Evolutionary conservation across 805 yeast genomes (phyloP).

Genomic region (Wickerhamomyces canadensis): DNA sequence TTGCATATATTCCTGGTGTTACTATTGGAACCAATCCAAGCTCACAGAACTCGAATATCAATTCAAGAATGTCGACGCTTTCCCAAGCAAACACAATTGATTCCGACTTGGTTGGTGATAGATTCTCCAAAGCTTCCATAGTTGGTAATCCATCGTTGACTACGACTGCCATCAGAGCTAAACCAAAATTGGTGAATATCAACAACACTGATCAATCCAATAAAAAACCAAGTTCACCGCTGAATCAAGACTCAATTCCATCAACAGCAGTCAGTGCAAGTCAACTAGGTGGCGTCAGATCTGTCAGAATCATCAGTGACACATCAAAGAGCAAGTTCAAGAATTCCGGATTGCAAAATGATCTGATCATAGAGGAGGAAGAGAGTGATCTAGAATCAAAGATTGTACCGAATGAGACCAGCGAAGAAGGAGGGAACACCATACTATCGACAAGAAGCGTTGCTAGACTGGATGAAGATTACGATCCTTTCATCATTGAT

Average conservation of each 20-base stretch:
- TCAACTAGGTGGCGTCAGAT: slow-evolving; percentile 22
- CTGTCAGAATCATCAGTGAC: slow-evolving; percentile 14
- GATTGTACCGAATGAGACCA: background rate
- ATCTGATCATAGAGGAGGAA: slow-evolving; percentile 15
- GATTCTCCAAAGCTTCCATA: slow-evolving; percentile 38
- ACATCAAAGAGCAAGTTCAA: slow-evolving; percentile 5
- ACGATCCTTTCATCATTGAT: slow-evolving; percentile 24
- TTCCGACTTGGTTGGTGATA: slow-evolving; percentile 27
- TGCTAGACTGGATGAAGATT: slow-evolving; percentile 9
- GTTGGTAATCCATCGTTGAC: slow-evolving; percentile 33
- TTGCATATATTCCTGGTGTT: slow-evolving; percentile 93
- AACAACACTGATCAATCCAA: background rate
- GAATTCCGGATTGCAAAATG: slow-evolving; percentile 8
- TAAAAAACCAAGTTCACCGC: slow-evolving; percentile 7
- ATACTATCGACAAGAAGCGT: slow-evolving; percentile 5
- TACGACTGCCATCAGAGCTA: slow-evolving; percentile 73
- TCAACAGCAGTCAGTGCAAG: slow-evolving; percentile 19
- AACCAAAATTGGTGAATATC: slow-evolving; percentile 63
- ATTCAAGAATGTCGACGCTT: slow-evolving; percentile 28
- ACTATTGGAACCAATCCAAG: slow-evolving; percentile 43
- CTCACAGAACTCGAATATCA: too few relatives aligned
- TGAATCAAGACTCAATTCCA: slow-evolving; percentile 17
- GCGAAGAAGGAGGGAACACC: slow-evolving; percentile 5
- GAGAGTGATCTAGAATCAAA: slow-evolving; percentile 11
- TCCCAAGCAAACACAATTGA: slow-evolving; percentile 13